A percentile compares a stretch with the other conserved stretches of the same genome.
phyloP scores from a whole-genome alignment of 108 stramenopile genomes.

The Discostella stelligeroides region DNA sequence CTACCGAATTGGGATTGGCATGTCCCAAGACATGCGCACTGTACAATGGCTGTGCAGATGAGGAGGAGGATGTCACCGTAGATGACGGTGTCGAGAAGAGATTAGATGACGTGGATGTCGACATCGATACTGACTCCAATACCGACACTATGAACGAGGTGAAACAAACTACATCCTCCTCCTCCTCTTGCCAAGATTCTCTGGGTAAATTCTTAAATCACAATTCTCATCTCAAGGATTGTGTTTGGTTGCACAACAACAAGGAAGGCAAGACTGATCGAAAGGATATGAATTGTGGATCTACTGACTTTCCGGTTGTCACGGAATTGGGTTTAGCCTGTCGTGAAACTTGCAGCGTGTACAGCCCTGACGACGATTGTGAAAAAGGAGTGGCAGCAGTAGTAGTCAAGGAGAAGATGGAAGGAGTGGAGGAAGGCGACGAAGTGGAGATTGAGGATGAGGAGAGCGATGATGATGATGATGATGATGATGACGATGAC shows the following conservation, averaged over 20 bases:
- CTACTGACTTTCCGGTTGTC: background rate
- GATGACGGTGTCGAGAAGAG: background rate
- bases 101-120: background rate
- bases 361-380: conserved; percentile 29
- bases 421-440: background rate
- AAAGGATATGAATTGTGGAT: conserved; percentile 39
- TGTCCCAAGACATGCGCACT: conserved; percentile 11
- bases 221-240: conserved; percentile 28
- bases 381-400: background rate
- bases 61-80: background rate
- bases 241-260: conserved; percentile 31
- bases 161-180: too few relatives aligned
- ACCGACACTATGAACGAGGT: too few relatives aligned
- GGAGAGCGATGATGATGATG: background rate
- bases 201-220: conserved; percentile 28
- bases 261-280: conserved; percentile 27
- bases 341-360: conserved; percentile 19
- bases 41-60: conserved; percentile 17
- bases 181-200: conserved; percentile 20
- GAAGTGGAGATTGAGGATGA: background rate
- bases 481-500: background rate
- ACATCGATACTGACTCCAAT: background rate
- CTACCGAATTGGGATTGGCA: conserved; percentile 19
- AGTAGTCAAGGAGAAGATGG: background rate
- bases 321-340: conserved; percentile 29